These are phyloP conservation scores for Geotrichum bryndzae DNA, from an alignment of 1,139 yeast genomes.

Conservation along the genomic window DNA sequence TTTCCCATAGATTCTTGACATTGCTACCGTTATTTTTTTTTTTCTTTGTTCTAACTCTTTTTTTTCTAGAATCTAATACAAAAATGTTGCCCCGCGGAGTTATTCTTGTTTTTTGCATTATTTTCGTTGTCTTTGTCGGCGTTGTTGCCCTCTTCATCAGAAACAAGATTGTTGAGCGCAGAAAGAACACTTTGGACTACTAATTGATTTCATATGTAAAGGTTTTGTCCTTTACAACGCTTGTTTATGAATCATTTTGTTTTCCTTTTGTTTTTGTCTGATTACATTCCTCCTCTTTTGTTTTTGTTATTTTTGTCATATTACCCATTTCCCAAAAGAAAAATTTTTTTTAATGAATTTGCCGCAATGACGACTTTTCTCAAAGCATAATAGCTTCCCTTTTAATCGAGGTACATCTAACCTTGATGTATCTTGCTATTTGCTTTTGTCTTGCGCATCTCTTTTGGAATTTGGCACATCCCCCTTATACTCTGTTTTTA, in stretches of 20 bases:
- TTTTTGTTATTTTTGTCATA: background rate
- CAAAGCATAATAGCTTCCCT: no score
- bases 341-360: background rate
- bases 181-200: constrained; percentile 15
- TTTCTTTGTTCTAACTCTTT: no score
- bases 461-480: no score
- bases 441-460: no score
- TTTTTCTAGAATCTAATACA: background rate
- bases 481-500: no score
- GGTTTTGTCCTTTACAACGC: constrained; percentile 19
- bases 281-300: background rate
- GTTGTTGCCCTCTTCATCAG: constrained; percentile 14
- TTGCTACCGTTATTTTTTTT: no score
- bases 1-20: no score
- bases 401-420: no score
- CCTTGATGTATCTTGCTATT: no score
- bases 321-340: background rate
- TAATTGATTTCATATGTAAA: background rate
- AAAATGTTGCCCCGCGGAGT: constrained; percentile 50
- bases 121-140: constrained; percentile 40
- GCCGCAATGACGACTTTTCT: no score
- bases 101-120: constrained; percentile 46
- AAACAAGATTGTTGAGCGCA: constrained; percentile 18
- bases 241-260: background rate
- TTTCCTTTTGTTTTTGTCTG: background rate